These are phyloP conservation scores for Singerocomus rubriflavus DNA, from an alignment of 1,284 basidiomycete genomes.

Conservation along the genomic window DNA sequence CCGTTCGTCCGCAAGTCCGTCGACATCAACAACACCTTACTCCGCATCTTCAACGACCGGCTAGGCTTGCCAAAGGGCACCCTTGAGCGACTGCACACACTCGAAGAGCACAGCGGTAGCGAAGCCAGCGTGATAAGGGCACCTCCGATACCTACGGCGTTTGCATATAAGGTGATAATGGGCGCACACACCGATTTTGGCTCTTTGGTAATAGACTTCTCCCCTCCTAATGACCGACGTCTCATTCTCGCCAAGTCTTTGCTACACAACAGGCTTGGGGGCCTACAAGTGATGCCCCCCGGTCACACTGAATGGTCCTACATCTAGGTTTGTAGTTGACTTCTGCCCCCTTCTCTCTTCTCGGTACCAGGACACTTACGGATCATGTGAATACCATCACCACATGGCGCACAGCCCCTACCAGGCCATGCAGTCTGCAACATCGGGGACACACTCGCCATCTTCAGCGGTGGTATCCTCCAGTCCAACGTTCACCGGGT, in stretches of 20 bases:
- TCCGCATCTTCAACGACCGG: conserved; percentile 54
- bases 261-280: too few relatives aligned
- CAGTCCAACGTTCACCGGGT: conserved; percentile 56
- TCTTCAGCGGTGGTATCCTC: conserved; percentile 60
- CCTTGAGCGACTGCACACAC: conserved; percentile 44
- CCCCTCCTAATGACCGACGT: too few relatives aligned
- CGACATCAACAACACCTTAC: conserved; percentile 51
- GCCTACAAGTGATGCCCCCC: too few relatives aligned
- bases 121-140: conserved; percentile 58
- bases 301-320: too few relatives aligned
- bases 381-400: not conserved
- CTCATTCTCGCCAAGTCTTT: too few relatives aligned
- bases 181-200: conserved; percentile 61
- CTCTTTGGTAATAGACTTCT: conserved; percentile 34
- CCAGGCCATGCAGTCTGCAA: conserved; percentile 61
- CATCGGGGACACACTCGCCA: conserved; percentile 53
- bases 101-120: conserved; percentile 51
- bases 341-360: too few relatives aligned
- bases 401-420: conserved; percentile 41
- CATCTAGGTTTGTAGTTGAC: too few relatives aligned
- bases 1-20: conserved; percentile 60
- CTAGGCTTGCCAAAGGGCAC: conserved; percentile 54
- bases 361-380: not conserved
- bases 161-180: conserved; percentile 36
- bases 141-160: conserved; percentile 35